phyloP scores from a whole-genome alignment of 1,139 yeast species.

The Trichomonascaceae sp. region DNA sequence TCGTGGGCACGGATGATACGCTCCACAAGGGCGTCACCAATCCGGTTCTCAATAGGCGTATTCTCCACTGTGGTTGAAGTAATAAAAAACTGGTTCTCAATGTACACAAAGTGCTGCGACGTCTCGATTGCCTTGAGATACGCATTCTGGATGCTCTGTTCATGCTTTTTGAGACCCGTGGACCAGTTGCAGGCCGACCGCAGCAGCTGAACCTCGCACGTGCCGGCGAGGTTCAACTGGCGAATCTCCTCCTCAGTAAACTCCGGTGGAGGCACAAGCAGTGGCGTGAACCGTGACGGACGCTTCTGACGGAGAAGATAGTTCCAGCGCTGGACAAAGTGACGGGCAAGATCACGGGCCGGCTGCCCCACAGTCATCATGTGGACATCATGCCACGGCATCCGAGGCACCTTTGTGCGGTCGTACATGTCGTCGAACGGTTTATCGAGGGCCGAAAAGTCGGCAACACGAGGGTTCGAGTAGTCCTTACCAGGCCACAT shows the following conservation, averaged over 20 bases:
- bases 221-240: constrained; percentile 55
- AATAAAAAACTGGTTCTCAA: constrained; percentile 89
- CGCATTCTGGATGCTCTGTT: constrained; percentile 86
- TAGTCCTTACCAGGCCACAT: constrained; percentile 95
- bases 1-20: constrained; percentile 79
- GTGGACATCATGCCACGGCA: constrained; percentile 99
- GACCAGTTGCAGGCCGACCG: constrained; percentile 94
- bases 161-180: constrained; percentile 70
- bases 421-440: constrained; percentile 94
- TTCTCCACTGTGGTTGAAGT: constrained; percentile 85
- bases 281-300: constrained; percentile 87
- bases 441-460: constrained; percentile 63
- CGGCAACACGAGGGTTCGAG: constrained; percentile 88
- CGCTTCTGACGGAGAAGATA: constrained; percentile 82
- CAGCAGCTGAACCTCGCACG: constrained; percentile 82
- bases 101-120: constrained; percentile 84
- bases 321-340: constrained; percentile 97
- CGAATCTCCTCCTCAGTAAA: constrained; percentile 59
- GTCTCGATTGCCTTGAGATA: constrained; percentile 82
- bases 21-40: constrained; percentile 95
- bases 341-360: constrained; percentile 85
- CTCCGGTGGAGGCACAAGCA: constrained; percentile 86
- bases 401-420: constrained; percentile 66
- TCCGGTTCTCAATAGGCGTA: constrained; percentile 68
- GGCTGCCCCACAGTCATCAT: constrained; percentile 94